A percentile compares a stretch with the other conserved stretches of the same genome.
These are phyloP conservation scores for Penicillium rolfsii DNA, from an alignment of 2,329 filamentous ascomycete species.

Conservation along the genomic window DNA sequence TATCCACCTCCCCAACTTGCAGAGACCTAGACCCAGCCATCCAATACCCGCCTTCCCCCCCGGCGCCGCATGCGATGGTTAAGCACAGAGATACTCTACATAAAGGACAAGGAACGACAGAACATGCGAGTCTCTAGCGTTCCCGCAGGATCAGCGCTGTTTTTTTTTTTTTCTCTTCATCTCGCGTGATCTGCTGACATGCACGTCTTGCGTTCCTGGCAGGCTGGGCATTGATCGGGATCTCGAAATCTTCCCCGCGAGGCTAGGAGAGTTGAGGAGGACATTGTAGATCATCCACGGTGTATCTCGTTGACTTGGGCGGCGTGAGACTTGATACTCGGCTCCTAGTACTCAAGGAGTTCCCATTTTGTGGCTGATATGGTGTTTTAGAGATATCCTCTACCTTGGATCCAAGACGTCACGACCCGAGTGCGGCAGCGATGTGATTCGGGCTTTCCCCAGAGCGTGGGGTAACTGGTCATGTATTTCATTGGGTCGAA, in stretches of 20 bases:
- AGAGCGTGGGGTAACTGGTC: background rate
- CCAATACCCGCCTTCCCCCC: background rate
- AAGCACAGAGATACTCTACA: background rate
- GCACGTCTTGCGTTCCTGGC: conserved; percentile 30
- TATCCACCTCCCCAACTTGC: background rate
- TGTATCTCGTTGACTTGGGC: background rate
- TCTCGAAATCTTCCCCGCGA: conserved; percentile 9
- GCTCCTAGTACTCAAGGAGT: background rate
- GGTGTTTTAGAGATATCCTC: background rate
- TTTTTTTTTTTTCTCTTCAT: conserved; percentile 7
- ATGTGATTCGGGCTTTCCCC: conserved; percentile 10
- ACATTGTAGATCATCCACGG: background rate
- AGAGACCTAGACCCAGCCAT: background rate
- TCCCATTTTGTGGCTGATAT: background rate
- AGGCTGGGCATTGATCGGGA: conserved; percentile 9
- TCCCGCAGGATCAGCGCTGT: conserved; percentile 11
- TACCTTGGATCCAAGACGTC: conserved; percentile 18
- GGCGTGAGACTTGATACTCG: background rate
- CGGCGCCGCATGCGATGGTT: conserved; percentile 16
- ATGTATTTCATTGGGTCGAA: background rate
- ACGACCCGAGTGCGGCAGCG: conserved; percentile 14
- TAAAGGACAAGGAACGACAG: conserved; percentile 4
- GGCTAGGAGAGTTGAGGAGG: background rate
- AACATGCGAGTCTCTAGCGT: conserved; percentile 9
- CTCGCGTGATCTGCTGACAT: conserved; percentile 26